These are phyloP conservation scores for Neonectria neomacrospora DNA, from an alignment of 2,329 filamentous ascomycete genomes.

Conservation along the genomic window DNA sequence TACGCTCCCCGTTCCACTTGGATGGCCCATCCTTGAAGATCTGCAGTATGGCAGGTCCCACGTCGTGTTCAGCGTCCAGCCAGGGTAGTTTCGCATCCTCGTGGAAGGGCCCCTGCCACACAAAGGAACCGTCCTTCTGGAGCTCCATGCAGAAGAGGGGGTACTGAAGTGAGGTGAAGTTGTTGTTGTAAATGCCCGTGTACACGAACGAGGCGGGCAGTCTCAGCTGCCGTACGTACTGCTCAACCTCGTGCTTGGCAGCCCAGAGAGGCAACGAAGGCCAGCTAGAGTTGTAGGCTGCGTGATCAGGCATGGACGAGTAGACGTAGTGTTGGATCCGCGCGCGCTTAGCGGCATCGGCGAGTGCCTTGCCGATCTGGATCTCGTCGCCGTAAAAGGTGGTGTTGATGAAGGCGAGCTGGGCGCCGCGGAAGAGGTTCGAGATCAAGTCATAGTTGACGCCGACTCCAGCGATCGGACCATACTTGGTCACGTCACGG, in stretches of 20 bases:
- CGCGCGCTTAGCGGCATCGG: slow-evolving; percentile 86
- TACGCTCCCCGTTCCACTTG: slow-evolving; percentile 82
- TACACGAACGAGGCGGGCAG: slow-evolving; percentile 94
- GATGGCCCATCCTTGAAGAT: slow-evolving; percentile 92
- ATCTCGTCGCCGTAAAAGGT: slow-evolving; percentile 97
- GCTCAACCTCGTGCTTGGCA: slow-evolving; percentile 91
- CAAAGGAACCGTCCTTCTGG: slow-evolving; percentile 83
- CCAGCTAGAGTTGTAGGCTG: slow-evolving; percentile 80
- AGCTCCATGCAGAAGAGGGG: slow-evolving; percentile 96
- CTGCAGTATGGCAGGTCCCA: slow-evolving; percentile 90
- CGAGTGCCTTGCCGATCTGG: slow-evolving; percentile 86
- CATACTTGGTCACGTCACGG: slow-evolving; percentile 75
- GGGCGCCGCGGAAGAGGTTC: slow-evolving; percentile 83
- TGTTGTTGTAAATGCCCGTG: slow-evolving; percentile 98
- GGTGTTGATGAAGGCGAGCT: slow-evolving; percentile 97
- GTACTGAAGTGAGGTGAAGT: slow-evolving; percentile 93
- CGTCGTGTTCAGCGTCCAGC: slow-evolving; percentile 96
- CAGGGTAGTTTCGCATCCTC: slow-evolving; percentile 90
- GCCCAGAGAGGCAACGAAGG: slow-evolving; percentile 90
- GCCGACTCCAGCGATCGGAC: slow-evolving; percentile 69
- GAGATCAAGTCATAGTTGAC: slow-evolving; percentile 79
- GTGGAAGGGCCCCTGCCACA: slow-evolving; percentile 95
- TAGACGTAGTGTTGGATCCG: slow-evolving; percentile 94
- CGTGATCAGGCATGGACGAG: slow-evolving; percentile 96
- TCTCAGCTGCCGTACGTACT: slow-evolving; percentile 85